These are phyloP conservation scores for Kwoniella sp. DNA, from an alignment of 768 basidiomycete species.

Conservation along the genomic window DNA sequence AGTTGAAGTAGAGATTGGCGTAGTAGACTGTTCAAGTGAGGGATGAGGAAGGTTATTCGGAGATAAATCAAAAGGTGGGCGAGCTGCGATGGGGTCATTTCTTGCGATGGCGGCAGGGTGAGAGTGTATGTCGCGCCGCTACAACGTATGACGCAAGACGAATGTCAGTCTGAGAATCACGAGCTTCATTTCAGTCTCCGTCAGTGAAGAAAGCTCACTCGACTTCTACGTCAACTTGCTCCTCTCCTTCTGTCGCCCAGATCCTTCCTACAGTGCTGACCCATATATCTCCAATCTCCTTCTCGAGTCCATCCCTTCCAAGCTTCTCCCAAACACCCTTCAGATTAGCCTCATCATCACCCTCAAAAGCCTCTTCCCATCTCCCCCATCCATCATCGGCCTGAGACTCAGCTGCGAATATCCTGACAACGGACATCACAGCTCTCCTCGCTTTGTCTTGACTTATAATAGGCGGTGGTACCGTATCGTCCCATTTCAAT, in stretches of 20 bases:
- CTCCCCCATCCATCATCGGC: constrained; percentile 23
- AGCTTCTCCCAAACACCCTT: constrained; percentile 19
- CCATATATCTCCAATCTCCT: constrained; percentile 34
- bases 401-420: constrained; percentile 15
- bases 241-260: constrained; percentile 27
- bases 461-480: constrained; percentile 31
- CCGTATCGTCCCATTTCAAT: constrained; percentile 36
- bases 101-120: constrained; percentile 29
- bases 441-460: constrained; percentile 32
- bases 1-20: constrained; percentile 4
- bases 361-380: constrained; percentile 27
- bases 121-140: constrained; percentile 33
- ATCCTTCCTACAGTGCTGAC: constrained; percentile 19
- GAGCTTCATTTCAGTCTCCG: neutral
- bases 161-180: too few relatives aligned
- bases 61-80: constrained; percentile 37
- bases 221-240: constrained; percentile 37
- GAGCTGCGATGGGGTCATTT: constrained; percentile 28
- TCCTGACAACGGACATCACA: constrained; percentile 39
- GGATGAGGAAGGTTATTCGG: constrained; percentile 36
- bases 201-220: constrained; percentile 35
- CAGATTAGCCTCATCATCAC: constrained; percentile 11
- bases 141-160: neutral
- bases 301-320: constrained; percentile 13
- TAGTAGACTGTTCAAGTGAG: constrained; percentile 18